Conservation (phyloP, 495 filamentous ascomycete species). For the Penicilliopsis zonata region DNA sequence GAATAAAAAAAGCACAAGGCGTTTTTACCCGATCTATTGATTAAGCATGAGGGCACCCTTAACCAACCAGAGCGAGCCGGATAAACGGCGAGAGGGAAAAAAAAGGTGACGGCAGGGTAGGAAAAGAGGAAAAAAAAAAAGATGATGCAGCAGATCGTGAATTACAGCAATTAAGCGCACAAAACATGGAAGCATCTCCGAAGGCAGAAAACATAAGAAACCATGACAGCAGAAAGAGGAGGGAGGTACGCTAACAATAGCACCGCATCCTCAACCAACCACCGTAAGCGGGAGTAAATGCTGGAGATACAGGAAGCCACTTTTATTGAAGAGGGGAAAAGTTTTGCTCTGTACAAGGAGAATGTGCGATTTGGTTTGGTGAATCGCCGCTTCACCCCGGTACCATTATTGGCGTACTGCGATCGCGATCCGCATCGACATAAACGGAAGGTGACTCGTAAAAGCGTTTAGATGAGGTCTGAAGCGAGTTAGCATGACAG, state of each 20-base stretch:
- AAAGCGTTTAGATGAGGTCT: constrained; percentile 41
- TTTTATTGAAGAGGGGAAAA: constrained; percentile 25
- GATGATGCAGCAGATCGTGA: constrained; percentile 23
- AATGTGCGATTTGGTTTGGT: constrained; percentile 16
- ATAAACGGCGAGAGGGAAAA: constrained; percentile 24
- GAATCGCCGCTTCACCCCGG: constrained; percentile 24
- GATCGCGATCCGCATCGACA: constrained; percentile 31
- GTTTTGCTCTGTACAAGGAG: constrained; percentile 18
- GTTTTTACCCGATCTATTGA: constrained; percentile 33
- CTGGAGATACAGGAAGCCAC: constrained; percentile 35
- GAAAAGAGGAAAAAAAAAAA: constrained; percentile 13
- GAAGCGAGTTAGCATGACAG: background rate
- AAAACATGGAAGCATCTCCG: constrained; percentile 32
- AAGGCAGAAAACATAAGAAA: constrained; percentile 30
- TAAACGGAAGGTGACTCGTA: constrained; percentile 16
- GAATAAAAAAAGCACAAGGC: constrained; percentile 32
- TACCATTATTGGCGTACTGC: constrained; percentile 21
- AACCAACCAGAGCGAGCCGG: constrained; percentile 31
- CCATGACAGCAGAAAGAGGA: constrained; percentile 14
- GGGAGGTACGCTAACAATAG: constrained; percentile 8
- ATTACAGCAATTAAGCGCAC: constrained; percentile 30
- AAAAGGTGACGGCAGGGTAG: too few relatives aligned
- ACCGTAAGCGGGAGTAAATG: constrained; percentile 22
- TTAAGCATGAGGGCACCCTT: constrained; percentile 30
- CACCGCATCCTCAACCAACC: constrained; percentile 6